Percentiles rank a stretch among this genome's conserved stretches.
These are phyloP conservation scores for Fusarium nisikadoi DNA, from an alignment of 2,329 filamentous ascomycete genomes.

Conservation along the genomic window DNA sequence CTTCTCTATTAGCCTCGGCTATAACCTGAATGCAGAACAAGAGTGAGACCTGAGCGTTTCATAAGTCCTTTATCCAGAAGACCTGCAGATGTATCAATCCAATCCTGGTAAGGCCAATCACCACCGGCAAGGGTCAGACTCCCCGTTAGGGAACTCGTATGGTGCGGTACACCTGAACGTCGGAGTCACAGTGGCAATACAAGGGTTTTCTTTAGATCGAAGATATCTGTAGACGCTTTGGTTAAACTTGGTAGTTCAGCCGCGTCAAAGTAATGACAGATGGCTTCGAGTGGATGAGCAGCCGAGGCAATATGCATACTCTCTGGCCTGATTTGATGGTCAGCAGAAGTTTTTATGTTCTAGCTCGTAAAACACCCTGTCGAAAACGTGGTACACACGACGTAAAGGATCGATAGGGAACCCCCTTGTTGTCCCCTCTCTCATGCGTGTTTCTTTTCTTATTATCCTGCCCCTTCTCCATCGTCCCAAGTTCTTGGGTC, in stretches of 20 bases:
- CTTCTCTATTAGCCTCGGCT: slow-evolving; percentile 1
- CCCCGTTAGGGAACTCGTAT: not conserved
- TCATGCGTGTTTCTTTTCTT: slow-evolving; percentile 13
- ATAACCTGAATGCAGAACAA: slow-evolving; percentile 1
- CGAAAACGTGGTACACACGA: slow-evolving; percentile 15
- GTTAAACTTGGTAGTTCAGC: not conserved
- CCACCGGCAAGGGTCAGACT: not conserved
- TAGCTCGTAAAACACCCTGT: slow-evolving; percentile 7
- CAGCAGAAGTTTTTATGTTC: not conserved
- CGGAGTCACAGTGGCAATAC: slow-evolving; percentile 6
- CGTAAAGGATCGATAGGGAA: not conserved
- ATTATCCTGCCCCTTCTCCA: slow-evolving; percentile 14
- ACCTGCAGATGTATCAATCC: not conserved
- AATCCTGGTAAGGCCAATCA: not conserved
- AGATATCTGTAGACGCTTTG: not conserved
- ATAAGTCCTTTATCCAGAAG: not conserved
- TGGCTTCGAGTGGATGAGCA: not conserved
- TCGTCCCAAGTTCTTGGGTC: slow-evolving; percentile 17
- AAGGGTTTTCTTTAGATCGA: not conserved
- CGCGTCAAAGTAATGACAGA: not conserved
- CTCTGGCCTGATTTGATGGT: not conserved
- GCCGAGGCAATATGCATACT: not conserved
- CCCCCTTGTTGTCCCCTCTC: not conserved
- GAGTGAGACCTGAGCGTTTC: slow-evolving; percentile 4
- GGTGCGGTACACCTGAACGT: not conserved